Base-by-base conservation (phyloP, 176 grass and related monocot species). In the Cymbopogon citratus region DNA sequence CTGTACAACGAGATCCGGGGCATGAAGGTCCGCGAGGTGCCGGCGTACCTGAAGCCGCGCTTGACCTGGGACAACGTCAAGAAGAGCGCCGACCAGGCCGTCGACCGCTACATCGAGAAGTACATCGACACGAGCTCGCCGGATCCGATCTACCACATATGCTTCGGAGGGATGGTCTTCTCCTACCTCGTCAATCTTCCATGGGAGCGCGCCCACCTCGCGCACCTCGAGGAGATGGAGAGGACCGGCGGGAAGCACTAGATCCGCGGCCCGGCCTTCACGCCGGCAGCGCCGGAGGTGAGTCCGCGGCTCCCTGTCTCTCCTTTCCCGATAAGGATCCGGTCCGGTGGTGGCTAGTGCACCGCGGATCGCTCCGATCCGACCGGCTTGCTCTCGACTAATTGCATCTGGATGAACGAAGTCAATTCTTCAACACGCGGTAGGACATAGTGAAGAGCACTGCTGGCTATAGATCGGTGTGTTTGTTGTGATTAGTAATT, bases 71-170 rank as follows among this genome's bases (percentile, higher is more conserved):
- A 82, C 12, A 89, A 93, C 86, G 38, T 83, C 21, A 98, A 98
- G 90, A 98, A 91, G 76, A 80, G 52, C 86, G 25, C 87, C 15
- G 87, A 98, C 86, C 33, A 94, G 86, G 88, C 92, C 45, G 81
- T 92, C 40, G 95, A 94, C 71, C 84, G 90, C 88, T 98, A 94
- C 92, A 93, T 94, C 88, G 90, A 98, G 31, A 98, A 98, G 88
- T 98, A 98, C 86, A 98, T 98, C 84, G 92, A 98, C 3, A 98
- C 92, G 33, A 51, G 84, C 64, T 91, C 86, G 43, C 57, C 75
- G 44, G 84, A 92, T 4, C 95, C 92, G 25, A 40, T 98, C 81
- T 94, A 84, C 88, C 92, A 98, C 66, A 10, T 98, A 60, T 87
- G 84, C 92, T 73, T 87, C 78, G 95, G 95, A 27, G 88, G 90